Evolutionary conservation across 2,329 filamentous ascomycete genomes (phyloP), one percentile per base, ranked within the genome.

Genomic region (Exophiala mesophila): DNA sequence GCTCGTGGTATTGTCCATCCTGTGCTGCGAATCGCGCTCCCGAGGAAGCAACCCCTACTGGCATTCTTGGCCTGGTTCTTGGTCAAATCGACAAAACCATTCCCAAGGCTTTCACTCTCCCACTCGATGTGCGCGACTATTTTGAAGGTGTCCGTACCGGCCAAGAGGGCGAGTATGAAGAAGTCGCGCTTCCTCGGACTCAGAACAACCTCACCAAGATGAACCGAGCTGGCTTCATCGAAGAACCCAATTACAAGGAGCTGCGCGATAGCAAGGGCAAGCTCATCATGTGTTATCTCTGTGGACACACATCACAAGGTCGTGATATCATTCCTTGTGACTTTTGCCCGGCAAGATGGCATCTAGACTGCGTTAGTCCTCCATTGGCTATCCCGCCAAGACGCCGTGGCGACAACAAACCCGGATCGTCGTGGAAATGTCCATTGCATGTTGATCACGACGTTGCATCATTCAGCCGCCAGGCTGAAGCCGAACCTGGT

Each of bases 301-400:
- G 90, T 66, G 76, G 84, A 52, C 38, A 44, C 5, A 75, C 82
- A 19, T 77, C 82, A 33, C 69, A 76, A 40, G 68, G 69, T 50
- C 79, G 84, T 18, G 78, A 83, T 53, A 88, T 97, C 56, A 83
- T 96, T 54, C 80, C 84, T 33, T 98, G 90, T 69, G 88, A 88
- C 63, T 78, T 76, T 57, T 98, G 90, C 65, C 73, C 78, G 9
- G 74, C 87, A 23, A 76, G 82, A 59, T 98, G 89, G 85, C 92
- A 98, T 67, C 72, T 95, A 38, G 90, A 97, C 64, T 98, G 92
- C 65, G 70, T 94, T 12, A 82, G 94, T 59, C 86, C 88, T 19
- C 89, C 90, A 23, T 68, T 89, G 58, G 80, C 88, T 23, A 80
- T 85, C 41, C 85, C 88, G 28, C 89, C 89, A 8, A 75, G 80